phyloP scores from a whole-genome alignment of 2,329 filamentous ascomycete genomes.

The Penicillium hesseltinei region DNA sequence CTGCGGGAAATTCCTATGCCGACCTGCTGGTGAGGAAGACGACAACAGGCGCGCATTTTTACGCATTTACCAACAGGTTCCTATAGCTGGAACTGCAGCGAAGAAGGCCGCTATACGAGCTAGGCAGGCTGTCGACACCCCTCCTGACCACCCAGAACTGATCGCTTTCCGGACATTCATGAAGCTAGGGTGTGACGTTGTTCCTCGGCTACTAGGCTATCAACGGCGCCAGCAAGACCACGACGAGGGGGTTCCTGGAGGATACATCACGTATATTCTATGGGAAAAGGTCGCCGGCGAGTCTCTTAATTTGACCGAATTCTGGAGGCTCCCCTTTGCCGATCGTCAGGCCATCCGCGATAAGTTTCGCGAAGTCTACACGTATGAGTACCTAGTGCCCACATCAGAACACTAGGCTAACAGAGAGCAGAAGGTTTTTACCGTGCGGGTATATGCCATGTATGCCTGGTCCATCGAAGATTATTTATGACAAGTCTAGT shows the following conservation, averaged over 20 bases:
- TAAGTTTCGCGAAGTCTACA: slow-evolving; percentile 4
- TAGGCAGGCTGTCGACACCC: not conserved
- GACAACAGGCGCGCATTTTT: slow-evolving; percentile 3
- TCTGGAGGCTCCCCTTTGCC: slow-evolving; percentile 4
- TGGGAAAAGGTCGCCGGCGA: slow-evolving; percentile 4
- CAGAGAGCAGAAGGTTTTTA: slow-evolving; percentile 1
- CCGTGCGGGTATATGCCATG: slow-evolving; percentile 1
- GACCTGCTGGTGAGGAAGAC: not conserved
- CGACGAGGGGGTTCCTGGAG: slow-evolving; percentile 1
- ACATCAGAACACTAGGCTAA: not conserved
- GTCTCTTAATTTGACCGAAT: slow-evolving; percentile 3
- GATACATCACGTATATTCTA: slow-evolving; percentile 3
- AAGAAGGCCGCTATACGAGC: not conserved
- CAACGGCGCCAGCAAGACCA: slow-evolving; percentile 1
- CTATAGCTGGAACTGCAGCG: slow-evolving; percentile 4
- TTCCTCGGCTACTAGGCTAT: slow-evolving; percentile 5
- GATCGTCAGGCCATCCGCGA: slow-evolving; percentile 5
- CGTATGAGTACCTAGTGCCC: not conserved
- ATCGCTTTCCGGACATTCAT: not conserved
- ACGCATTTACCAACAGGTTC: slow-evolving; percentile 5
- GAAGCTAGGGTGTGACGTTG: not conserved
- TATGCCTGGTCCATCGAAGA: slow-evolving; percentile 6
- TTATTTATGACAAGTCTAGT: slow-evolving; percentile 4
- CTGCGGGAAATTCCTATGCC: slow-evolving; percentile 1
- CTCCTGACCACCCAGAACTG: slow-evolving; percentile 1